These are phyloP conservation scores for Helotiales sp. DNA, from an alignment of 2,329 filamentous ascomycete genomes.

Conservation along the genomic window DNA sequence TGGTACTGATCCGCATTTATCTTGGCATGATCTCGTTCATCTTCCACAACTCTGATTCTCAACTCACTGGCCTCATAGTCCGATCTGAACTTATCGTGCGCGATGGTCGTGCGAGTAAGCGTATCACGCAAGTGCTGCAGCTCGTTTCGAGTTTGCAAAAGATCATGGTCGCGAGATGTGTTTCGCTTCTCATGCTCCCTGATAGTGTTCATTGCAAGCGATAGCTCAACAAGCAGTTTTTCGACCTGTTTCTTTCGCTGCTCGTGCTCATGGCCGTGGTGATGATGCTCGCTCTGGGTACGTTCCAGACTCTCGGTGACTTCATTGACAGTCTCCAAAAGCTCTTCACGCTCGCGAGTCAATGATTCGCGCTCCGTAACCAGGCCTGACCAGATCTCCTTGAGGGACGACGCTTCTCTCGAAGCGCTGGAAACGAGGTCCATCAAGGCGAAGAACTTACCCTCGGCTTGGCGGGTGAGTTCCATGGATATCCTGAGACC, in stretches of 20 bases:
- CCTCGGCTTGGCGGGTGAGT: not conserved
- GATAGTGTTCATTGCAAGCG: not conserved
- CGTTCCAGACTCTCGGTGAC: not conserved
- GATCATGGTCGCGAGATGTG: slow-evolving; percentile 2
- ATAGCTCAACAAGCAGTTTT: not conserved
- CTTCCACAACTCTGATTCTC: not conserved
- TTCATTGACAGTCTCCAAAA: not conserved
- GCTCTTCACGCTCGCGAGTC: not conserved
- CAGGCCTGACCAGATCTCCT: not conserved
- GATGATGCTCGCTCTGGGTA: not conserved
- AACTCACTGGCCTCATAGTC: not conserved
- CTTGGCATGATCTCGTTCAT: not conserved
- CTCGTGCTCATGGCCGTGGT: not conserved
- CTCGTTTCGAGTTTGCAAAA: not conserved
- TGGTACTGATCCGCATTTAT: not conserved
- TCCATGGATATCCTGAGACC: not conserved
- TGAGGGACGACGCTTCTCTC: slow-evolving; percentile 1
- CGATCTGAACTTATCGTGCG: not conserved
- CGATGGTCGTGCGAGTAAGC: not conserved
- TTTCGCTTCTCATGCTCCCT: not conserved
- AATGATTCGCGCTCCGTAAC: not conserved
- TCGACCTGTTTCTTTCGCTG: not conserved
- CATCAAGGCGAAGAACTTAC: slow-evolving; percentile 10
- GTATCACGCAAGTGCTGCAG: not conserved
- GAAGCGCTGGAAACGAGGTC: slow-evolving; percentile 4